phyloP scores from a whole-genome alignment of 495 filamentous ascomycete genomes.

The Aspergillus taichungensis region DNA sequence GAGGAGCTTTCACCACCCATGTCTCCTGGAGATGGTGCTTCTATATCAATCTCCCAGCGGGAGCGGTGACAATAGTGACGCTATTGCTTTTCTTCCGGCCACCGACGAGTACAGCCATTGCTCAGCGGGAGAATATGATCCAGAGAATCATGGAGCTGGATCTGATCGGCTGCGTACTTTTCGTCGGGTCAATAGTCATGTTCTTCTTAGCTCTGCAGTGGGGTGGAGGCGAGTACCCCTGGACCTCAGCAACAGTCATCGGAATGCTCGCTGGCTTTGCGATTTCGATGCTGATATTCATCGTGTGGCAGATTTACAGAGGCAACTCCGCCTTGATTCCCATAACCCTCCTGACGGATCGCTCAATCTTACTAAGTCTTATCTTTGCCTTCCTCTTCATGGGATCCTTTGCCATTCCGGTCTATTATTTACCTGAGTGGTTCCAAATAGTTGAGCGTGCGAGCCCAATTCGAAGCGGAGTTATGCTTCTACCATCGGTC shows the following conservation, averaged over 20 bases:
- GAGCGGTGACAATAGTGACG: no score
- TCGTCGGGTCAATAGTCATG: constrained; percentile 43
- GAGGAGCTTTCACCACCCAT: no score
- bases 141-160: constrained; percentile 20
- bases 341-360: neutral
- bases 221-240: constrained; percentile 49
- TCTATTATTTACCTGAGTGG: constrained; percentile 28
- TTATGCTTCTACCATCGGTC: constrained; percentile 12
- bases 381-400: constrained; percentile 13
- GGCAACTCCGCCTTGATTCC: constrained; percentile 43
- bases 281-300: constrained; percentile 35
- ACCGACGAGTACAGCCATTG: neutral
- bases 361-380: constrained; percentile 5
- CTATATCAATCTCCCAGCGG: no score
- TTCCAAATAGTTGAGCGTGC: constrained; percentile 27
- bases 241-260: constrained; percentile 44
- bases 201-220: constrained; percentile 53
- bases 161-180: constrained; percentile 39
- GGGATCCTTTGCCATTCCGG: constrained; percentile 15
- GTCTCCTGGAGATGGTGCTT: no score
- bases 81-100: constrained; percentile 40
- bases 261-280: constrained; percentile 41
- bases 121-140: neutral
- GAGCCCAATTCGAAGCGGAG: constrained; percentile 18
- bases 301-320: constrained; percentile 38